A percentile compares a stretch with the other conserved stretches of the same genome.
Conservation (phyloP, 257 asterid genomes). For the Salvia hispanica region DNA sequence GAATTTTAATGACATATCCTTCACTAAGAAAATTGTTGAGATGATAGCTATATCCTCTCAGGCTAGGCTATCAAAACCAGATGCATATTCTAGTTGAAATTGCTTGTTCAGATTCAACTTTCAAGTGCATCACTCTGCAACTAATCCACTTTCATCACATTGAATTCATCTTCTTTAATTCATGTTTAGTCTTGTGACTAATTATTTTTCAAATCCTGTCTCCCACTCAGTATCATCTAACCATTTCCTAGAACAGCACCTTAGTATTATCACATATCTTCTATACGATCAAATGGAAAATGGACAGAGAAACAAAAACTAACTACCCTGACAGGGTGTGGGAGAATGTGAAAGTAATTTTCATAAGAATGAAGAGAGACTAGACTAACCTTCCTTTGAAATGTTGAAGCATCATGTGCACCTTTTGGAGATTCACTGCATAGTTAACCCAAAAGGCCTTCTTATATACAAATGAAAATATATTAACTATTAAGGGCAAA, state of each 20-base stretch:
- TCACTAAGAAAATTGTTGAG: slow-evolving; percentile 7
- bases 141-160: slow-evolving; percentile 19
- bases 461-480: slow-evolving; percentile 20
- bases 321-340: too few relatives aligned
- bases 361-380: background rate
- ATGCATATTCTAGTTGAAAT: background rate
- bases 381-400: slow-evolving; percentile 95
- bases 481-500: background rate
- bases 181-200: background rate
- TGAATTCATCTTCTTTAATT: slow-evolving; percentile 6
- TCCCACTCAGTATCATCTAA: slow-evolving; percentile 9
- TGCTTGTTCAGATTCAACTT: background rate
- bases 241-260: background rate
- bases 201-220: slow-evolving; percentile 5
- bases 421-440: slow-evolving; percentile 99
- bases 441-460: slow-evolving; percentile 29
- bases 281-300: background rate
- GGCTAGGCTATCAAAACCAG: slow-evolving; percentile 10
- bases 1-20: slow-evolving; percentile 11
- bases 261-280: background rate
- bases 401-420: slow-evolving; percentile 95
- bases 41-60: slow-evolving; percentile 7
- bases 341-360: background rate
- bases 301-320: background rate
- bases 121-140: slow-evolving; percentile 11